Evolutionary conservation across 169 alveolate genomes (phyloP), one percentile per base, ranked within the genome.

Genomic region (Cyclospora cayetanensis): DNA sequence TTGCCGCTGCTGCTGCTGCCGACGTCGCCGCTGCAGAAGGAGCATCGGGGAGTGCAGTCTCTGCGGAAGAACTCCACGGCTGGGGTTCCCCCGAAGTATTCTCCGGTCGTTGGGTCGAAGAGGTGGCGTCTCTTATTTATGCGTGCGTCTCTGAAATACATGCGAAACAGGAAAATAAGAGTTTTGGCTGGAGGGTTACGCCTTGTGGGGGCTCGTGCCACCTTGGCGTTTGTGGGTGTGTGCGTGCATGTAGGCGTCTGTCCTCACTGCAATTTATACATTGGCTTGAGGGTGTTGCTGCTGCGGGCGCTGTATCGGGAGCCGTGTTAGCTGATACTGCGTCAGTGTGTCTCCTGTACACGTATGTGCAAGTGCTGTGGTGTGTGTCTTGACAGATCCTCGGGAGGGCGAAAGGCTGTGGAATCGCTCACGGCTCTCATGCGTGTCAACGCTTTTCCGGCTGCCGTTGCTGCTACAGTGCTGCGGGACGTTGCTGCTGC

Each of bases 21-120:
- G 39, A 42, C 37, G 80, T 50, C 37, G 80, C 80, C 18, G 12
- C 80, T 4, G 80, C 80, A 20, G 80, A 68, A 39, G 80, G 80
- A 15, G 80, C 80, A 29, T 29, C 80, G 1, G 39, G 29, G 18
- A 1, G 46, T 29, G 80, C 39, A 11, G 50, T 68, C 4, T 39
- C 80, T 15, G 2, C 29, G 4, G 29, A 1, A 12, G 80, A 68
- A 50, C 27, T 68, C 52, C 80, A 68, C 52, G 80, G 80, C 46
- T 68, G 80, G 80, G 80, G 80, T n/a, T 29, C 80, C 11, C 52
- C 46, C 15, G 80, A 29, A 39, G 18, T 25, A 4, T 68, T 11
- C 43, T 68, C 80, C 80, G 80, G 80, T 29, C 80, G 80, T 25
- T 68, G 80, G 80, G 80, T 68, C 11, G 80, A 68, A 34, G 80